Percentiles rank a stretch among this genome's conserved stretches.
Conservation (phyloP, 805 yeast genomes). For the Maudiozyma pseudohumilis region DNA sequence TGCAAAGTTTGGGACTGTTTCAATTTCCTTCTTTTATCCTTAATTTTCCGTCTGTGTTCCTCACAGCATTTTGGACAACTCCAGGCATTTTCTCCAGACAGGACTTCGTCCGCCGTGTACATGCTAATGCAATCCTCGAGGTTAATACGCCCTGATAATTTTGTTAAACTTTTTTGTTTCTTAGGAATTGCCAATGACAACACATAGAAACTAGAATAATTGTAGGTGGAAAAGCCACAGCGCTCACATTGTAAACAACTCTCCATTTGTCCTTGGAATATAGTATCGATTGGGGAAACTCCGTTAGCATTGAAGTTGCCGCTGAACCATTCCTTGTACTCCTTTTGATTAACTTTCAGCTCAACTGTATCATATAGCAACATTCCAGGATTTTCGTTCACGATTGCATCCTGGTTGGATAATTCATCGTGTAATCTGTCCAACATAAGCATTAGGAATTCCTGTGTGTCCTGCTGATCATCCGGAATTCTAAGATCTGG, state of each 20-base stretch:
- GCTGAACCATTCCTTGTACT: constrained; percentile 55
- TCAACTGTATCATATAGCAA: constrained; percentile 26
- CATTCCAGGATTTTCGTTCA: constrained; percentile 32
- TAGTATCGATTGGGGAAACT: constrained; percentile 52
- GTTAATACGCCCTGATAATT: constrained; percentile 28
- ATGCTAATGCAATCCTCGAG: constrained; percentile 55
- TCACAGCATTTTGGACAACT: constrained; percentile 60
- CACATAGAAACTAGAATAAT: constrained; percentile 52
- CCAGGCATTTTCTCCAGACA: constrained; percentile 74
- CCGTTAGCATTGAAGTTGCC: constrained; percentile 45
- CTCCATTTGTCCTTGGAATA: constrained; percentile 67
- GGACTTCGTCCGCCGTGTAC: constrained; percentile 53
- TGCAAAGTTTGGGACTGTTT: not conserved
- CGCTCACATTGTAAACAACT: constrained; percentile 51
- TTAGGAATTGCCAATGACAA: constrained; percentile 54
- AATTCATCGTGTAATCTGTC: constrained; percentile 65
- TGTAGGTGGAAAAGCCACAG: constrained; percentile 52
- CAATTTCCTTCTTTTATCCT: not conserved
- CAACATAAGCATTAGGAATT: constrained; percentile 54
- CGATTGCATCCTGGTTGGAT: constrained; percentile 31
- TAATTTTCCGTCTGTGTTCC: constrained; percentile 1
- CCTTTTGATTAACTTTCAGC: constrained; percentile 30
- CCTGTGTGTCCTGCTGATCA: constrained; percentile 79
- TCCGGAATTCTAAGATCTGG: constrained; percentile 62
- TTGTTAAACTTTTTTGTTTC: constrained; percentile 13